These are phyloP conservation scores for Blastobotrys robertii DNA, from an alignment of 805 yeast genomes.

Conservation along the genomic window DNA sequence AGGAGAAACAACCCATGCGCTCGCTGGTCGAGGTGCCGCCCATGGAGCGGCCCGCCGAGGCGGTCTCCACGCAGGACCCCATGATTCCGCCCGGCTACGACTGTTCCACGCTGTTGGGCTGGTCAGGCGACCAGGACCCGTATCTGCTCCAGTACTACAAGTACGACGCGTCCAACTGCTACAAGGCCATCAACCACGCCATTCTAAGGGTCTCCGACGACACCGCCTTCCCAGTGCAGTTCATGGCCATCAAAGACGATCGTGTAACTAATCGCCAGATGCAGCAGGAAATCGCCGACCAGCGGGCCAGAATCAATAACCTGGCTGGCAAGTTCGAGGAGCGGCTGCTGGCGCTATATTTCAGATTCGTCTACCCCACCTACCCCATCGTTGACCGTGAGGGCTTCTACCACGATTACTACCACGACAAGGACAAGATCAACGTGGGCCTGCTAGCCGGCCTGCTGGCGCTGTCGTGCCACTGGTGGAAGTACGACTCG, in stretches of 20 bases:
- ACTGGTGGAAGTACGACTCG: slow-evolving; percentile 29
- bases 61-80: slow-evolving; percentile 10
- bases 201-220: slow-evolving; percentile 17
- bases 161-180: slow-evolving; percentile 14
- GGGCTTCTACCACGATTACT: slow-evolving; percentile 23
- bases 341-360: slow-evolving; percentile 25
- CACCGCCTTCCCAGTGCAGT: slow-evolving; percentile 20
- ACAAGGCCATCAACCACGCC: slow-evolving; percentile 23
- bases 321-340: slow-evolving; percentile 17
- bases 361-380: slow-evolving; percentile 26
- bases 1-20: background rate
- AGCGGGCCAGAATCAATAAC: slow-evolving; percentile 10
- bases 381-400: slow-evolving; percentile 28
- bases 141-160: slow-evolving; percentile 20
- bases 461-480: slow-evolving; percentile 26
- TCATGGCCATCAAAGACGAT: slow-evolving; percentile 15
- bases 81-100: slow-evolving; percentile 20
- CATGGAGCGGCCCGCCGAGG: slow-evolving; percentile 9
- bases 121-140: slow-evolving; percentile 27
- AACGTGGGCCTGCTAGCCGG: slow-evolving; percentile 26
- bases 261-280: background rate
- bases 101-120: slow-evolving; percentile 22
- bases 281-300: slow-evolving; percentile 9
- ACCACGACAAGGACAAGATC: slow-evolving; percentile 19
- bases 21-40: slow-evolving; percentile 10